Evolutionary conservation across 129 eudicot genomes (phyloP).

Genomic region (Tagetes erecta): DNA sequence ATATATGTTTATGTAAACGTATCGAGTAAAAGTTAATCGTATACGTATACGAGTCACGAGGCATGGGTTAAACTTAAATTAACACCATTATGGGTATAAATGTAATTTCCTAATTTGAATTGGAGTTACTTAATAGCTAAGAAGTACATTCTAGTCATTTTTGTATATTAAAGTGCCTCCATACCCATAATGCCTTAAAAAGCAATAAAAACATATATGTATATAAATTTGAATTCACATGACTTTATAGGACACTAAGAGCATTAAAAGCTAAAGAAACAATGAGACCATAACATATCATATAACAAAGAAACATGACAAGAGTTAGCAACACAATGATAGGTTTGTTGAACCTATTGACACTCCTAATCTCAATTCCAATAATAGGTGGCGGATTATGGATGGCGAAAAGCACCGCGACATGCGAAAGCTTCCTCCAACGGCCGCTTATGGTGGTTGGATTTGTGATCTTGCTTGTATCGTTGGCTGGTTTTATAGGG

Average conservation of each 20-base stretch:
- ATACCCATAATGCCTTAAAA: slow-evolving; percentile 43
- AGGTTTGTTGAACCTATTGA: slow-evolving; percentile 85
- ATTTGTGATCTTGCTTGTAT: slow-evolving; percentile 65
- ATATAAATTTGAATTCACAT: slow-evolving; percentile 33
- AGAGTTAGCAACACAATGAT: slow-evolving; percentile 80
- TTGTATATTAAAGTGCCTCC: slow-evolving; percentile 30
- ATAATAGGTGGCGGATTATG: slow-evolving; percentile 85
- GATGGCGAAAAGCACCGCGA: slow-evolving; percentile 78
- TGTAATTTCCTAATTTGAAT: slow-evolving; percentile 13
- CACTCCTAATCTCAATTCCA: slow-evolving; percentile 76
- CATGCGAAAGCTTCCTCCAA: slow-evolving; percentile 86
- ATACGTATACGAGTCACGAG: neutral
- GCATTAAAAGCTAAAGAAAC: slow-evolving; percentile 21
- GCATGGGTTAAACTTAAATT: neutral
- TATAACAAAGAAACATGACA: slow-evolving; percentile 34
- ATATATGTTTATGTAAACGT: too few species aligned
- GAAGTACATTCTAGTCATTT: slow-evolving; percentile 51
- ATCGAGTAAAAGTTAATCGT: too few species aligned
- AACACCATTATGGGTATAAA: slow-evolving; percentile 6
- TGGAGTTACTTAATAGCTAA: slow-evolving; percentile 65
- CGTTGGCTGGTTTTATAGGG: slow-evolving; percentile 86
- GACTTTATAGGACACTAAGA: slow-evolving; percentile 28
- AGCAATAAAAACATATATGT: slow-evolving; percentile 45
- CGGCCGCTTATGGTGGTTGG: slow-evolving; percentile 76
- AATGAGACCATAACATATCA: slow-evolving; percentile 24